Base-by-base conservation (phyloP, 1,139 yeast species). In the Blastobotrys proliferans region DNA sequence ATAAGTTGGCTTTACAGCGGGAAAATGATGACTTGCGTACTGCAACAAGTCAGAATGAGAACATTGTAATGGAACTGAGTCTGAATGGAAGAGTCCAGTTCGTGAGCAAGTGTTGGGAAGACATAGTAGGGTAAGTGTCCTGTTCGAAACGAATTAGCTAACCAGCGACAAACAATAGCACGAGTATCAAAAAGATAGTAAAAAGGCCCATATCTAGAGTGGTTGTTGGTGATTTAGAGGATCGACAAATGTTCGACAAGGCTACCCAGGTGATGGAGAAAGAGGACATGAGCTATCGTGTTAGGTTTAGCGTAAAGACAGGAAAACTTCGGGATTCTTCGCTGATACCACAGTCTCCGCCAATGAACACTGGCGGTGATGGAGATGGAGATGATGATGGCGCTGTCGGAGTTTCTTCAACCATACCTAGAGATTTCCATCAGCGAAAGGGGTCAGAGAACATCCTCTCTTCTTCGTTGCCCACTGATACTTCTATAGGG, bases 11-110 rank as follows among this genome's bases (percentile, higher is more conserved):
- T 3, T 14, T 38, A 6, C 42, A 44, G 32, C 42, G 41, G 24
- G 60, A 55, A 30, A 53, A 52, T 36, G 62, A 61, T 32, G 64
- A 60, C 40, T 47, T 61, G 21, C 52, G 57, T 10, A 48, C 54
- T 17, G 90, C 90, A 0, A 77, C 84, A 16, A 74, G 80, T 10
- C 74, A 76, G 50, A 83, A 81, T 52, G 87, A 87, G 4, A 81
- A 88, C n/a, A 77, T 82, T n/a, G 82, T 92, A 1, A 67, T 92
- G 68, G 98, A 92, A 62, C 66, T 92, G 46, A 92, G 83, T 56
- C 67, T 87, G 56, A 82, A 81, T 54, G 88, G 96, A 16, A 76
- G 73, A 32, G 79, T 92, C n/a, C 75, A 77, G 42, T 85, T 84
- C 60, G 62, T 88, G 26, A 77, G 92, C 50, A 74, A 74, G 49